Evolutionary conservation across 2,329 filamentous ascomycete genomes (phyloP), one percentile per base, ranked within the genome.

Genomic region (Cucurbitaria berberidis): DNA sequence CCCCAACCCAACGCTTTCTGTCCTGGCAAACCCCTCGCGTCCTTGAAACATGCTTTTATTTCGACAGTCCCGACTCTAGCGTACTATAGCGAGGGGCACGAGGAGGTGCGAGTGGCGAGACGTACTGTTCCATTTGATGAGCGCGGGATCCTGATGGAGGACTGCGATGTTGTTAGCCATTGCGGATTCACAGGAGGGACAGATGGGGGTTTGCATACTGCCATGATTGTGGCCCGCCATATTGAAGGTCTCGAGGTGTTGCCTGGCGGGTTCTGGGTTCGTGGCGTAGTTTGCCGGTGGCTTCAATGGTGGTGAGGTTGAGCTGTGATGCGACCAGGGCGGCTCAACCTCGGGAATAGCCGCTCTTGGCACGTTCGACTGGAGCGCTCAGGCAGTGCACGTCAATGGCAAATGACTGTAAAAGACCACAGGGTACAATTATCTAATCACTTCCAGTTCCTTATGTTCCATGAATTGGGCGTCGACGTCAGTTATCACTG

Each of bases 61-160:
- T 30, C 27, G 35, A 27, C 8, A 40, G 19, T 16, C 11, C 34
- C 15, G 11, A 22, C 4, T 24, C n/a, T 21, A 11, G n/a, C 22
- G 5, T 10, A 10, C 5, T 24, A n/a, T 22, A 15, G 35, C 35
- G 35, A 39, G n/a, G 18, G 9, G 9, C 7, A 13, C 9, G 35
- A 5, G 57, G 53, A 51, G 24, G 9, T 26, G 59, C 36, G 39
- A n/a, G 78, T 5, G 4, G 30, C 15, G 30, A 34, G 59, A 73
- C 74, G 66, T 78, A 82, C 76, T 76, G 72, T 74, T 76, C 77
- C 81, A 84, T 80, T 80, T 80, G 72, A 80, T 77, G 73, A 84
- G 70, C 63, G 83, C 83, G 64, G 84, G 83, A 74, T 84, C 81
- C 73, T 79, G 74, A 64, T 78, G 74, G 66, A 83, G 67, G 57